Base-by-base conservation (phyloP, 495 filamentous ascomycete species). In the Hypoxylon crocopeplum region DNA sequence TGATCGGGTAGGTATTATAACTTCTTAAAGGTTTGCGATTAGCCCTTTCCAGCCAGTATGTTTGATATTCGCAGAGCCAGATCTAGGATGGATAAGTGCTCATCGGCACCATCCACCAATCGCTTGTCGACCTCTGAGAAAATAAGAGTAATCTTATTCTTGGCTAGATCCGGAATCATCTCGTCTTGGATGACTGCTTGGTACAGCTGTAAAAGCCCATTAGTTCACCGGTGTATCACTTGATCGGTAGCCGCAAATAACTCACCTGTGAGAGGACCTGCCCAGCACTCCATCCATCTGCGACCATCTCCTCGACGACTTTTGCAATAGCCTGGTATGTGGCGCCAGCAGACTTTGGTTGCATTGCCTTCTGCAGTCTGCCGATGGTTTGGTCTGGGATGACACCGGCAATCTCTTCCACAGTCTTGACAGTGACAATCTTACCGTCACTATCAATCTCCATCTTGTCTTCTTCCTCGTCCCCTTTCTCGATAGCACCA, bases 271-370 rank as follows among this genome's bases (percentile, higher is more conserved):
- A 70, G 38, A 97, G 78, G 15, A 95, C 79, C 76, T 98, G 94
- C 13, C 87, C 86, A n/a, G 93, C 94, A 75, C 91, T 96, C 95
- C 94, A 99, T 17, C 94, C 94, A 76, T 99, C 94, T 11, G 94
- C 93, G 54, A 97, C 88, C 79, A 98, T 85, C 69, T 95, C 88
- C 64, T 88, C 88, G 5, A 98, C 86, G 15, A 89, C 85, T 62
- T 83, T 87, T 0, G 90, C 83, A 8, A 99, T 80, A 29, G 83
- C 81, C 51, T 85, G 83, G 67, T 93, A 98, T 0, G 84, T 80
- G 11, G 86, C 83, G 1, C 77, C 75, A 0, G 81, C 83, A 24
- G 79, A 80, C 59, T 76, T 84, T 7, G 91, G 90, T 68, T 90
- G 87, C 82, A 97, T 91, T 24, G 92, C 90, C 55, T 86, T 71